A percentile compares a stretch with the other conserved stretches of the same genome.
phyloP scores from a whole-genome alignment of 306 rosid genomes.

The Gillenia trifoliata region DNA sequence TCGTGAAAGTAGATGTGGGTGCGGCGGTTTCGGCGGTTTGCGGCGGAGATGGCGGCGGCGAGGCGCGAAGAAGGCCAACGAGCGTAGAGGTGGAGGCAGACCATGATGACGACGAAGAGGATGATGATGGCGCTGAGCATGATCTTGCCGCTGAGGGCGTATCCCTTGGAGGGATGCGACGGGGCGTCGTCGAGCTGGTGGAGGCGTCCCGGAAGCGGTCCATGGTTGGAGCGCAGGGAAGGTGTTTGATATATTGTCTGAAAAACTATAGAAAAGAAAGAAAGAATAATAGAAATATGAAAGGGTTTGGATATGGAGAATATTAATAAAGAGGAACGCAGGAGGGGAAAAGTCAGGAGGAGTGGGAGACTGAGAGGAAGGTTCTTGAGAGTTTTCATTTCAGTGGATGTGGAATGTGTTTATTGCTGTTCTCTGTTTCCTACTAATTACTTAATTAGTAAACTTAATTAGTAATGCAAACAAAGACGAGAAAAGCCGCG shows the following conservation, averaged over 20 bases:
- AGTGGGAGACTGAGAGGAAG: not conserved
- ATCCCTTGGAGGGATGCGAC: no score
- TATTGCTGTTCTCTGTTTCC: not conserved
- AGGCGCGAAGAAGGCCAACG: slow-evolving; percentile 44
- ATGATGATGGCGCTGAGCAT: slow-evolving; percentile 52
- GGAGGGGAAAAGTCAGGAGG: not conserved
- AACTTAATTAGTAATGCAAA: no score
- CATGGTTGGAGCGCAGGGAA: not conserved
- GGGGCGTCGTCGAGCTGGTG: no score
- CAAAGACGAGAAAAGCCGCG: not conserved
- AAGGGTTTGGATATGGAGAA: not conserved
- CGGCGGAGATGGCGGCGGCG: slow-evolving; percentile 37
- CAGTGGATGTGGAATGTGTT: no score
- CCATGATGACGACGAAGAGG: slow-evolving; percentile 50
- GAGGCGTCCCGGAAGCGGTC: no score
- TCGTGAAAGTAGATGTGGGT: slow-evolving; percentile 38
- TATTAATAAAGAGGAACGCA: not conserved
- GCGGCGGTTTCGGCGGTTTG: slow-evolving; percentile 24
- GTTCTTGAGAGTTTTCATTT: slow-evolving; percentile 21
- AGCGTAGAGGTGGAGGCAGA: slow-evolving; percentile 49
- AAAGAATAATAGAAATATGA: not conserved
- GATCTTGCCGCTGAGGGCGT: slow-evolving; percentile 41
- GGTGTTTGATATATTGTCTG: no score
- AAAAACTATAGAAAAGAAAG: not conserved
- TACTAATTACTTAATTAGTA: no score